phyloP scores from a whole-genome alignment of 2,329 filamentous ascomycete species.

The Paecilomyces fulvus region DNA sequence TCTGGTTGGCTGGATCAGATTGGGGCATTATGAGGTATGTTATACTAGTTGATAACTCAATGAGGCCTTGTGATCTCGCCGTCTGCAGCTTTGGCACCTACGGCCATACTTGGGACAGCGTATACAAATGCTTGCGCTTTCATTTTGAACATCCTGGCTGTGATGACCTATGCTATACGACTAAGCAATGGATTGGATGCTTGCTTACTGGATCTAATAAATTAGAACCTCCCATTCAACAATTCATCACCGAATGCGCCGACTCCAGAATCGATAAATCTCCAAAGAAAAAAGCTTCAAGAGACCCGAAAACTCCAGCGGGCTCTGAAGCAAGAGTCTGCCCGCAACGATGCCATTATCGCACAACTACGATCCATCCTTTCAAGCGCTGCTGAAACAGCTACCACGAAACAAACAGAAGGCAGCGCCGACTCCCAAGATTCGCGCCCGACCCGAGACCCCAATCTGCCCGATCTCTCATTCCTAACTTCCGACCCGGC shows the following conservation, averaged over 20 bases:
- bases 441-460: constrained; percentile 14
- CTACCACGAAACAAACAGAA: constrained; percentile 9
- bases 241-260: constrained; percentile 33
- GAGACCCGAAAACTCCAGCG: constrained; percentile 70
- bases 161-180: background rate
- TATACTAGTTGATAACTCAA: background rate
- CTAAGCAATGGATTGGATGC: background rate
- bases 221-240: constrained; percentile 30
- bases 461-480: constrained; percentile 37
- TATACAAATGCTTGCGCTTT: background rate
- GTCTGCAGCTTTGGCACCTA: background rate
- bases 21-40: constrained; percentile 73
- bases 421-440: constrained; percentile 8
- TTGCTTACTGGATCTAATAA: background rate
- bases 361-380: constrained; percentile 54
- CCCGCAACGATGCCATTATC: constrained; percentile 64
- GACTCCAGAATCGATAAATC: constrained; percentile 59
- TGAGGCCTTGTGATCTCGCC: background rate
- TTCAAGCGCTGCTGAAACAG: constrained; percentile 20
- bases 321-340: constrained; percentile 60
- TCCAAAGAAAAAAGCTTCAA: constrained; percentile 64
- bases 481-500: constrained; percentile 47
- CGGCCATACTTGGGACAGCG: background rate
- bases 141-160: background rate
- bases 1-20: constrained; percentile 64